Percentiles rank a stretch among this genome's conserved stretches.
These are phyloP conservation scores for Vaccinium macrocarpon DNA, from an alignment of 148 eudicot genomes.

Conservation along the genomic window DNA sequence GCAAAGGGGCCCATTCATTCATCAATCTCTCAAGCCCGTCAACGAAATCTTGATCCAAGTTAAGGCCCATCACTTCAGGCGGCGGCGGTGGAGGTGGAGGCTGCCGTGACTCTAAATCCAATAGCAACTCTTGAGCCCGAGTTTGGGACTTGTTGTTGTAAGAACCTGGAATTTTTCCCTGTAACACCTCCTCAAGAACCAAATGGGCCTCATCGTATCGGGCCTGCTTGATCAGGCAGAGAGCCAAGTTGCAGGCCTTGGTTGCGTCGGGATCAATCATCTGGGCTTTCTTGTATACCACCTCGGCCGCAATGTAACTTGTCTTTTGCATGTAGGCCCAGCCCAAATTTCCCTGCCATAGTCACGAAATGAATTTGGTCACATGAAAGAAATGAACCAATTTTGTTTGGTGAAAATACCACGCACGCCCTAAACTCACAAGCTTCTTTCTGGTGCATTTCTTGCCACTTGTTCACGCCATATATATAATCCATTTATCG, in stretches of 20 bases:
- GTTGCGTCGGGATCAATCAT: conserved; percentile 48
- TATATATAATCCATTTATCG: background rate
- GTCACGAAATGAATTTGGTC: background rate
- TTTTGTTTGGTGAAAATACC: too few relatives aligned
- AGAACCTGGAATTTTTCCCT: conserved; percentile 31
- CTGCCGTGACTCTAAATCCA: conserved; percentile 29
- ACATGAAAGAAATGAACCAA: background rate
- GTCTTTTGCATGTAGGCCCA: conserved; percentile 56
- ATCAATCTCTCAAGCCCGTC: conserved; percentile 44
- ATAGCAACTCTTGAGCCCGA: conserved; percentile 38
- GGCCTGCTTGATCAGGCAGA: conserved; percentile 36
- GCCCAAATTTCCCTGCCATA: conserved; percentile 50
- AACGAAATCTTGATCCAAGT: conserved; percentile 29
- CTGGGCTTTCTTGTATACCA: conserved; percentile 46
- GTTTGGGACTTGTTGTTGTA: conserved; percentile 33
- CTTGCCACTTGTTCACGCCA: background rate
- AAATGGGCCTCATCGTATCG: conserved; percentile 27
- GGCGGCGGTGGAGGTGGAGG: background rate
- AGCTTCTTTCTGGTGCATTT: background rate
- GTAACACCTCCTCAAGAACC: conserved; percentile 34
- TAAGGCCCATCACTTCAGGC: conserved; percentile 7
- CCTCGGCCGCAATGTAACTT: conserved; percentile 44
- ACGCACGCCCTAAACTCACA: too few relatives aligned
- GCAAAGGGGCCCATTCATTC: conserved; percentile 25
- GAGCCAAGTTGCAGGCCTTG: conserved; percentile 48